phyloP scores from a whole-genome alignment of 768 basidiomycete species.

The Trametes cinnabarina region DNA sequence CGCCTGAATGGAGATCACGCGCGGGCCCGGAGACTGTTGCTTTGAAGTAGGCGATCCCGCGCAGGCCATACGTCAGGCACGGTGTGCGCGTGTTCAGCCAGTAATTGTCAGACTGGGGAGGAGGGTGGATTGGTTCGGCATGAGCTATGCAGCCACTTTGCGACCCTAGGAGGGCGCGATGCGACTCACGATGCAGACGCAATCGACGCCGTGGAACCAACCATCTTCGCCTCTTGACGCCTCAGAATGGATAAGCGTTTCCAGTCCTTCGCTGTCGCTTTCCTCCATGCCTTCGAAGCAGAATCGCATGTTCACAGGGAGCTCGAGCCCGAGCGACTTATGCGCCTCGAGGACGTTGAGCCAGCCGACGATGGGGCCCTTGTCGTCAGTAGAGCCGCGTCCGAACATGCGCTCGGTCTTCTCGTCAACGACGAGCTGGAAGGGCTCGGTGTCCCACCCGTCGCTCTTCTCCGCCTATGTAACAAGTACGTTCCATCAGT shows the following conservation, averaged over 20 bases:
- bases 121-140: too few species aligned
- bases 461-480: slow-evolving; percentile 45
- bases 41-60: slow-evolving; percentile 86
- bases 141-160: too few species aligned
- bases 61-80: slow-evolving; percentile 81
- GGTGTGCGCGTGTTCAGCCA: slow-evolving; percentile 87
- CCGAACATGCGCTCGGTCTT: slow-evolving; percentile 68
- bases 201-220: slow-evolving; percentile 87
- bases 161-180: background rate
- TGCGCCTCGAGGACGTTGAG: slow-evolving; percentile 89
- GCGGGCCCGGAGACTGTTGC: slow-evolving; percentile 79
- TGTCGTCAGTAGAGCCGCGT: slow-evolving; percentile 88
- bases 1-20: slow-evolving; percentile 87
- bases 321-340: slow-evolving; percentile 54
- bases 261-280: slow-evolving; percentile 86
- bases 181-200: slow-evolving; percentile 81
- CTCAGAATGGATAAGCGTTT: slow-evolving; percentile 80
- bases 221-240: slow-evolving; percentile 57
- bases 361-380: slow-evolving; percentile 88
- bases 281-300: slow-evolving; percentile 99
- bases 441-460: slow-evolving; percentile 89
- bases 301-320: slow-evolving; percentile 88
- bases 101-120: slow-evolving; percentile 80
- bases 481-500: too few species aligned
- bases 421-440: slow-evolving; percentile 58